Evolutionary conservation across 2,329 filamentous ascomycete species (phyloP).

Genomic region (Nemania sp.): DNA sequence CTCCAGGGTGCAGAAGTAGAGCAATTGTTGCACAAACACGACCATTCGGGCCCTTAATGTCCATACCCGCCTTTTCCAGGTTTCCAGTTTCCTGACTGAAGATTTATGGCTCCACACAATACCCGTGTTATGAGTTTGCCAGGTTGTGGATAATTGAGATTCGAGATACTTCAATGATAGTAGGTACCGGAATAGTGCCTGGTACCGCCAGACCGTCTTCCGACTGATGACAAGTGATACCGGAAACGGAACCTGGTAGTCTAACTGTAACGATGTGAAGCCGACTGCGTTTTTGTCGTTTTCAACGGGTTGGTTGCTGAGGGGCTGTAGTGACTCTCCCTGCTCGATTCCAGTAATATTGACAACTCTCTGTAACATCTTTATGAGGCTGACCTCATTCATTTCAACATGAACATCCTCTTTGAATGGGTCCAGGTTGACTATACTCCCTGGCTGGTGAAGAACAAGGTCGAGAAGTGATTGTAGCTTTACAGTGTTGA

Average conservation of each 20-base stretch:
- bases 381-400: conserved; percentile 91
- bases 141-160: conserved; percentile 80
- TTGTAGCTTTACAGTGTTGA: conserved; percentile 92
- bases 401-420: conserved; percentile 98
- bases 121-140: conserved; percentile 85
- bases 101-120: conserved; percentile 82
- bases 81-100: conserved; percentile 72
- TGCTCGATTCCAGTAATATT: conserved; percentile 95
- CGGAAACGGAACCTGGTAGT: conserved; percentile 93
- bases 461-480: conserved; percentile 94
- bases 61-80: conserved; percentile 93
- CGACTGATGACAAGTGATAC: conserved; percentile 93
- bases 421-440: conserved; percentile 94
- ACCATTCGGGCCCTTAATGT: conserved; percentile 92
- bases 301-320: conserved; percentile 68
- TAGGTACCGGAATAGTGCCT: conserved; percentile 92
- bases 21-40: conserved; percentile 92
- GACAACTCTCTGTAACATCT: conserved; percentile 93
- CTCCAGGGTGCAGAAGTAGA: conserved; percentile 96
- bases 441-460: conserved; percentile 92
- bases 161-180: conserved; percentile 89
- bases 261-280: conserved; percentile 89
- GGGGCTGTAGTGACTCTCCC: conserved; percentile 77
- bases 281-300: conserved; percentile 86
- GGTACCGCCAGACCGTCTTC: conserved; percentile 96